Conservation (phyloP, 192 early-diverging fungal genomes). For the Umbelopsis vinacea region DNA sequence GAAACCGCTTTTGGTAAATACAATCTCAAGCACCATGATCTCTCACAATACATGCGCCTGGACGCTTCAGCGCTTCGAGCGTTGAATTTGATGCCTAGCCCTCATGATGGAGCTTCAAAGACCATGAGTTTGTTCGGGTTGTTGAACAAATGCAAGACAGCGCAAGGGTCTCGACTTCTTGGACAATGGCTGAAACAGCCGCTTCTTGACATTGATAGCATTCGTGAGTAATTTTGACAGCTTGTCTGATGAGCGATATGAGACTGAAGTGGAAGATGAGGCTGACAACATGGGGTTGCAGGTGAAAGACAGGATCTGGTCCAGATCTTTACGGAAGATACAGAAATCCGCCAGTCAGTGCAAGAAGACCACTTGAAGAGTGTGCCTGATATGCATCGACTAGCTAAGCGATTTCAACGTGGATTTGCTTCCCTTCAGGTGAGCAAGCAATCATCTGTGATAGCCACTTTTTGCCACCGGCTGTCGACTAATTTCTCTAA, state of each 20-base stretch:
- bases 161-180: constrained; percentile 83
- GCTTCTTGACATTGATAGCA: constrained; percentile 70
- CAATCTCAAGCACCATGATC: constrained; percentile 67
- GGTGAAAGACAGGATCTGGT: constrained; percentile 77
- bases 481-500: not conserved
- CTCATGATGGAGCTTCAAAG: constrained; percentile 70
- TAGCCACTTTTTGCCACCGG: not conserved
- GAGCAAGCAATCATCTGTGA: not conserved
- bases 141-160: constrained; percentile 88
- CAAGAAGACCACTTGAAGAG: constrained; percentile 77
- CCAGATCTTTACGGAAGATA: constrained; percentile 67
- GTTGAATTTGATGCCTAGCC: constrained; percentile 81
- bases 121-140: constrained; percentile 73
- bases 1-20: constrained; percentile 84
- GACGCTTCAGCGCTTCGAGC: constrained; percentile 90
- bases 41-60: constrained; percentile 90
- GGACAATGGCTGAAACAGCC: constrained; percentile 96
- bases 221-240: constrained; percentile 50
- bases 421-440: constrained; percentile 75
- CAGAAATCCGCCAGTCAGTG: constrained; percentile 62
- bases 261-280: no score
- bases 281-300: not conserved
- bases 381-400: constrained; percentile 89
- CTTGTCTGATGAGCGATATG: not conserved
- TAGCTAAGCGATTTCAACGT: constrained; percentile 84